phyloP scores from a whole-genome alignment of 169 alveolate genomes.

The Plasmodium coatneyi region DNA sequence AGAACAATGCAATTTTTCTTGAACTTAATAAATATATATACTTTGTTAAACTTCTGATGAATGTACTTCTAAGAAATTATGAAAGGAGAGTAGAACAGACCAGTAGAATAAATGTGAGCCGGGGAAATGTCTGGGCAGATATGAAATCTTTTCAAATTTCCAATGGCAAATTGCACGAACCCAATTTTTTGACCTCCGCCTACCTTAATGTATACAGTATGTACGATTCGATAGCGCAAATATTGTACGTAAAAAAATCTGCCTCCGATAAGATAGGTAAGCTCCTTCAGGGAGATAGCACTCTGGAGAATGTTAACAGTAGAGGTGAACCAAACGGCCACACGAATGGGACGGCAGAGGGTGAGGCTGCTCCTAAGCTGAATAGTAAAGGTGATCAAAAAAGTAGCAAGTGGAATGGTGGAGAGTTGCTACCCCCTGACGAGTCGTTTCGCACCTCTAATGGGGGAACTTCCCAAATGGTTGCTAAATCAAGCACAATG shows the following conservation, averaged over 20 bases:
- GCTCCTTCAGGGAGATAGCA: background rate
- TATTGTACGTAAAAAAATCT: slow-evolving; percentile 32
- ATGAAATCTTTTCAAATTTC: background rate
- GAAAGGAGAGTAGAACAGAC: background rate
- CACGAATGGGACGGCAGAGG: background rate
- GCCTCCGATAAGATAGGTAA: slow-evolving; percentile 7
- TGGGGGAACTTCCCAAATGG: background rate
- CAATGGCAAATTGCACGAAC: background rate
- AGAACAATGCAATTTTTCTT: slow-evolving; percentile 5
- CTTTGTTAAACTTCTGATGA: slow-evolving; percentile 33
- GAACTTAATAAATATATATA: slow-evolving; percentile 60
- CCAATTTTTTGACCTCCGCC: background rate
- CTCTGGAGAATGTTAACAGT: background rate
- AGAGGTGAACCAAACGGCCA: background rate
- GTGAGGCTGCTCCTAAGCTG: background rate
- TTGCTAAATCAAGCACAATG: background rate
- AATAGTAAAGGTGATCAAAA: background rate
- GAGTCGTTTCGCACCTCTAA: background rate
- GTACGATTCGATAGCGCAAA: slow-evolving; percentile 14
- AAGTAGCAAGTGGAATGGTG: background rate
- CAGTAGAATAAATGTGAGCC: slow-evolving; percentile 33
- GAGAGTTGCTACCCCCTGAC: background rate
- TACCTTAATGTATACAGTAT: slow-evolving; percentile 17
- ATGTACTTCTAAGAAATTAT: background rate
- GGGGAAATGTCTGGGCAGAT: background rate